phyloP scores from a whole-genome alignment of 768 basidiomycete species.

The Rhizopogon rudus region DNA sequence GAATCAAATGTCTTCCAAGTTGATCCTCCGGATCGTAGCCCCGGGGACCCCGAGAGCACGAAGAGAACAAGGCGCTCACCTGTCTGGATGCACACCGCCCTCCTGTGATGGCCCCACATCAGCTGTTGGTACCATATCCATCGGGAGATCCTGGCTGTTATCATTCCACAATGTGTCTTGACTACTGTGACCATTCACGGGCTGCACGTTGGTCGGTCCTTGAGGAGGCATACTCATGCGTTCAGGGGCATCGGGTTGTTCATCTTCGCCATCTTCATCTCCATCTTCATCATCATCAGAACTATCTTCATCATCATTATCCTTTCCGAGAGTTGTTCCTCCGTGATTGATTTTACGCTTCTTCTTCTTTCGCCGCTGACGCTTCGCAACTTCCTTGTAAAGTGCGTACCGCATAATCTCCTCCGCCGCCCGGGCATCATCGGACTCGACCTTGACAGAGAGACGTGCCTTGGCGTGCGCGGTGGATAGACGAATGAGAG shows the following conservation, averaged over 20 bases:
- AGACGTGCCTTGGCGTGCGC: conserved; percentile 96
- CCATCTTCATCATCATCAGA: conserved; percentile 44
- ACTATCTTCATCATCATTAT: conserved; percentile 41
- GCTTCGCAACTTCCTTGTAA: conserved; percentile 93
- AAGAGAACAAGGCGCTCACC: conserved; percentile 40
- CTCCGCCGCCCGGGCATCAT: conserved; percentile 87
- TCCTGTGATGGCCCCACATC: conserved; percentile 31
- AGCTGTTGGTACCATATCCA: conserved; percentile 43
- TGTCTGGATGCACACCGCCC: conserved; percentile 46
- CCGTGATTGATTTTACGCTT: conserved; percentile 82
- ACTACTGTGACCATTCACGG: conserved; percentile 25
- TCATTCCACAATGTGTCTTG: conserved; percentile 65
- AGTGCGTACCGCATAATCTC: conserved; percentile 95
- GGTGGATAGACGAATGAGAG: conserved; percentile 94
- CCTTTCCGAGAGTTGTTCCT: conserved; percentile 45
- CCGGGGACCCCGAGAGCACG: background rate
- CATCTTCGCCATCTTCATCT: conserved; percentile 37
- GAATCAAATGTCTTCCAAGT: background rate
- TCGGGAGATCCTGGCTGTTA: conserved; percentile 60
- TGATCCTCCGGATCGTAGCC: background rate
- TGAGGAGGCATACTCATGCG: conserved; percentile 48
- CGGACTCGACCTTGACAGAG: conserved; percentile 75
- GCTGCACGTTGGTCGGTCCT: conserved; percentile 17
- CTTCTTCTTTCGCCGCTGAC: conserved; percentile 62
- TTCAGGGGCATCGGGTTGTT: conserved; percentile 27